Evolutionary conservation across 106 monocot genomes (phyloP).

Genomic region (Dendrobium huoshanense): DNA sequence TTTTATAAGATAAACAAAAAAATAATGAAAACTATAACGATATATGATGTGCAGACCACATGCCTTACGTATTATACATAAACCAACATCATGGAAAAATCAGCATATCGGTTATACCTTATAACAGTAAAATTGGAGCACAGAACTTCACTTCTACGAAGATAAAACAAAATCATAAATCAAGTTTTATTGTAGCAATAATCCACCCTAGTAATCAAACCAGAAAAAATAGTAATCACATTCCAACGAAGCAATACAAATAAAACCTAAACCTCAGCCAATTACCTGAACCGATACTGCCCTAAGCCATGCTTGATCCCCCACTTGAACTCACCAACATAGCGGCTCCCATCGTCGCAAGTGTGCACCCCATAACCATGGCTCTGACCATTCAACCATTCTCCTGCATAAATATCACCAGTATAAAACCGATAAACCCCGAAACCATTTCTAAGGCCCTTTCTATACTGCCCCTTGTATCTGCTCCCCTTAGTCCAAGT

Average conservation of each 20-base stretch:
- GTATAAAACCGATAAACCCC: constrained; percentile 25
- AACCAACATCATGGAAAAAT: neutral
- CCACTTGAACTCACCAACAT: constrained; percentile 25
- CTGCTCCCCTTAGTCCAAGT: constrained; percentile 24
- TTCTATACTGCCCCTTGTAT: constrained; percentile 16
- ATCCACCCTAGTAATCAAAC: neutral
- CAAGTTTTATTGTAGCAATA: neutral
- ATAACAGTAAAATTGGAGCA: neutral
- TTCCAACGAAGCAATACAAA: neutral
- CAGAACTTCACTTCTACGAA: neutral
- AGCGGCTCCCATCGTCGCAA: constrained; percentile 23
- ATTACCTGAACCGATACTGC: constrained; percentile 22
- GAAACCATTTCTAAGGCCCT: constrained; percentile 21
- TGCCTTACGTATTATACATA: neutral
- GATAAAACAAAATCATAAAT: neutral
- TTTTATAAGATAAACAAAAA: neutral
- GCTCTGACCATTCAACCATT: constrained; percentile 26
- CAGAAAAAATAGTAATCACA: neutral
- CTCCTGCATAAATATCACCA: constrained; percentile 25
- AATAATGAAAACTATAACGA: neutral
- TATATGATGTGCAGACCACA: neutral
- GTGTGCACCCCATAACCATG: constrained; percentile 28
- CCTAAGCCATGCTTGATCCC: constrained; percentile 31
- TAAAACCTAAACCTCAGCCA: neutral
- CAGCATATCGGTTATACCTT: neutral